Conservation (phyloP, 23 red algal species). For the Chondrus crispus region DNA sequence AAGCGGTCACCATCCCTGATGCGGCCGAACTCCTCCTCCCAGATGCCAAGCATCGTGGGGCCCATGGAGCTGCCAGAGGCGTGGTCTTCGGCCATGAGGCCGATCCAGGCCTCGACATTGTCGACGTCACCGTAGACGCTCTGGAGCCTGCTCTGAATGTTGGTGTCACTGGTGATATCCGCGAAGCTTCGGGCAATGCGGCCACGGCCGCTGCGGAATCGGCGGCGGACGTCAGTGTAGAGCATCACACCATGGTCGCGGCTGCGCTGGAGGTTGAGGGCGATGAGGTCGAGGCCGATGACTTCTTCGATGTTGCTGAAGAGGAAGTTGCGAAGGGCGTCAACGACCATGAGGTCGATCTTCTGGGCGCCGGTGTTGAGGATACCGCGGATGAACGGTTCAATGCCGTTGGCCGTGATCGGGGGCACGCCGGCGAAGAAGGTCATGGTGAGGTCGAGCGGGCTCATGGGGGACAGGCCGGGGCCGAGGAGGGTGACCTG, state of each 20-base stretch:
- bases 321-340: constrained; percentile 33
- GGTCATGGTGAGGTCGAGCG: not conserved
- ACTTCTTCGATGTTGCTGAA: constrained; percentile 17
- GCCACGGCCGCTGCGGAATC: not conserved
- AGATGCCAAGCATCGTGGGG: not conserved
- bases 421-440: not conserved
- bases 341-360: constrained; percentile 17
- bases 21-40: constrained; percentile 27
- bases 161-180: constrained; percentile 16
- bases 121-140: constrained; percentile 16
- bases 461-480: not conserved
- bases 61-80: constrained; percentile 9
- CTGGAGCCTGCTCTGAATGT: not conserved
- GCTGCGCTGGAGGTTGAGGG: constrained; percentile 60
- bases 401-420: not conserved
- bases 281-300: constrained; percentile 42
- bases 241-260: constrained; percentile 46
- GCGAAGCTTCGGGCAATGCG: not conserved
- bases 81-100: constrained; percentile 43
- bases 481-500: not conserved
- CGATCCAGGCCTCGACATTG: constrained; percentile 42
- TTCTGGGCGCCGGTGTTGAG: constrained; percentile 25
- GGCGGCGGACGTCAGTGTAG: constrained; percentile 32
- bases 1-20: constrained; percentile 54
- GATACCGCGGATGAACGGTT: constrained; percentile 35